Conservation (phyloP, 192 early-diverging fungal species). For the Coemansia aciculifera region DNA sequence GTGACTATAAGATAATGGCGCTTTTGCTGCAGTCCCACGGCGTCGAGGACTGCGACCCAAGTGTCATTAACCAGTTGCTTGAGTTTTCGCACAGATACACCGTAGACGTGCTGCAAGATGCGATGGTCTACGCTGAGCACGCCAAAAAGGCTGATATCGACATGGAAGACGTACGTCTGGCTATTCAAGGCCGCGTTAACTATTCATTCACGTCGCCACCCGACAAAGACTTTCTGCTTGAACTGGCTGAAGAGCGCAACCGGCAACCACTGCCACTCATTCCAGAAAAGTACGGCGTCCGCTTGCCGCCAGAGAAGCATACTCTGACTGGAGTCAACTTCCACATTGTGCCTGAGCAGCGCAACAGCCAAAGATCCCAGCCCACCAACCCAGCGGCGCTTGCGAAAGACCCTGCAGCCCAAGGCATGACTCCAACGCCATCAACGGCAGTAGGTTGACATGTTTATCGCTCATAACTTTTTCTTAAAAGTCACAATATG, state of each 20-base stretch:
- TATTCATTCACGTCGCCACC: slow-evolving; percentile 90
- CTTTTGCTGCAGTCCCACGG: slow-evolving; percentile 82
- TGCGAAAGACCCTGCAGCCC: neutral
- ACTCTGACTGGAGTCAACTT: slow-evolving; percentile 78
- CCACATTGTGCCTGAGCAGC: slow-evolving; percentile 66
- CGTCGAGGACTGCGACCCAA: slow-evolving; percentile 86
- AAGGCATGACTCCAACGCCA: neutral
- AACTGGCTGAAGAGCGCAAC: slow-evolving; percentile 77
- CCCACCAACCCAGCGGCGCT: neutral
- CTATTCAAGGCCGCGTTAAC: slow-evolving; percentile 88
- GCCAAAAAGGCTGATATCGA: slow-evolving; percentile 77
- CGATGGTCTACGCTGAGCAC: slow-evolving; percentile 90
- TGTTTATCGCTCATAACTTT: neutral
- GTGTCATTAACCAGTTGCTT: slow-evolving; percentile 86
- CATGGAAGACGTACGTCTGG: slow-evolving; percentile 83
- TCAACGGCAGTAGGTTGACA: neutral
- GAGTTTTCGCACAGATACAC: slow-evolving; percentile 94
- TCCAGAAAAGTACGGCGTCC: slow-evolving; percentile 75
- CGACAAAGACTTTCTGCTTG: slow-evolving; percentile 81
- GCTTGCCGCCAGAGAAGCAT: slow-evolving; percentile 73
- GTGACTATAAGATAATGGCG: slow-evolving; percentile 79
- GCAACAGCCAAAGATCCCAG: neutral
- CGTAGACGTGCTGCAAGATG: slow-evolving; percentile 88
- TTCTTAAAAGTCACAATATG: neutral
- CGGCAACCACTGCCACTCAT: slow-evolving; percentile 74